A percentile compares a stretch with the other conserved stretches of the same genome.
Evolutionary conservation across 2,329 filamentous ascomycete species (phyloP).

Genomic region (Gremmenia infestans): DNA sequence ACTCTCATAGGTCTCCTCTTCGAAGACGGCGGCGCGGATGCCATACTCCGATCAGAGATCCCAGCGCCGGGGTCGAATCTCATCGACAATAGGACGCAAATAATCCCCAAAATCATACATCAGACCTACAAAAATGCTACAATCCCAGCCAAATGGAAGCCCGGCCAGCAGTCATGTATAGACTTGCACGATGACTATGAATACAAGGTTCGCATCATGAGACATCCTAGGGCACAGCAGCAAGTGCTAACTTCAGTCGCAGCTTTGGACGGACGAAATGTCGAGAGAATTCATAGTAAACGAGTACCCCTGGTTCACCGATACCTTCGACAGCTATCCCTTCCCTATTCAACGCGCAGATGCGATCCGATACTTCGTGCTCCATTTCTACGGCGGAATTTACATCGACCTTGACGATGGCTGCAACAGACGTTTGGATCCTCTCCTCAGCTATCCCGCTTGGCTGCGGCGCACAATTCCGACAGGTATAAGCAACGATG

Average conservation of each 20-base stretch:
- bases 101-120: slow-evolving; percentile 74
- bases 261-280: slow-evolving; percentile 73
- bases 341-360: slow-evolving; percentile 76
- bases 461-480: slow-evolving; percentile 68
- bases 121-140: slow-evolving; percentile 69
- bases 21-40: slow-evolving; percentile 61
- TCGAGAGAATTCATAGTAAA: slow-evolving; percentile 65
- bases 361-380: slow-evolving; percentile 73
- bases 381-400: slow-evolving; percentile 72
- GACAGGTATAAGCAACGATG: slow-evolving; percentile 77
- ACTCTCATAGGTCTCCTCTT: slow-evolving; percentile 66
- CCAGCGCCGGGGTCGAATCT: slow-evolving; percentile 58
- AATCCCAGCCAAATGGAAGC: slow-evolving; percentile 61
- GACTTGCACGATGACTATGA: slow-evolving; percentile 67
- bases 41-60: slow-evolving; percentile 61
- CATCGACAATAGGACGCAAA: slow-evolving; percentile 48
- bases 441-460: slow-evolving; percentile 62
- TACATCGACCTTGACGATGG: slow-evolving; percentile 70
- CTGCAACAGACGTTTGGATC: slow-evolving; percentile 42
- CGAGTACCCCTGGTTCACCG: slow-evolving; percentile 74
- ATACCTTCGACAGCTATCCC: slow-evolving; percentile 68
- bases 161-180: slow-evolving; percentile 63
- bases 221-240: not conserved
- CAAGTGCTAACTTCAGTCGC: slow-evolving; percentile 7
- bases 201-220: slow-evolving; percentile 51